These are phyloP conservation scores for Phytophthora syringae DNA, from an alignment of 352 stramenopile genomes.

Conservation along the genomic window DNA sequence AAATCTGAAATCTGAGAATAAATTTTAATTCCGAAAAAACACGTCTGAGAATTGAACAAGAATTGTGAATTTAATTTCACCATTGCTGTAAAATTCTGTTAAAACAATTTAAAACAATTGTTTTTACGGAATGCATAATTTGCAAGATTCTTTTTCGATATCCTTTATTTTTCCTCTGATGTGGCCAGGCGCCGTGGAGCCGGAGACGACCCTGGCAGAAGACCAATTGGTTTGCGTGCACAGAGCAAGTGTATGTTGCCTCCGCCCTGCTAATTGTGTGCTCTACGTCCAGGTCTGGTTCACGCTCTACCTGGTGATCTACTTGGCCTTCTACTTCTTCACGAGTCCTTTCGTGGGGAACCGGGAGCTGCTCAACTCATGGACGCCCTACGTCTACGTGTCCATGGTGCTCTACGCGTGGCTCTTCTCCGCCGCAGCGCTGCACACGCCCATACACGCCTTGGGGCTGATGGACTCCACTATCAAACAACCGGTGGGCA, in stretches of 20 bases:
- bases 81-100: no score
- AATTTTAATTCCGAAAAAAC: no score
- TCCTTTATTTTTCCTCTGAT: neutral
- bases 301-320: conserved; percentile 78
- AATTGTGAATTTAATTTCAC: no score
- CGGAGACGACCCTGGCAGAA: conserved; percentile 37
- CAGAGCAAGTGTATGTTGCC: no score
- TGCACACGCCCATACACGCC: conserved; percentile 79
- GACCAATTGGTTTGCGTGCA: conserved; percentile 45
- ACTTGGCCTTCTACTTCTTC: conserved; percentile 91
- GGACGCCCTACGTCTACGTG: conserved; percentile 89
- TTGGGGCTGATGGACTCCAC: conserved; percentile 78
- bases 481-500: conserved; percentile 84
- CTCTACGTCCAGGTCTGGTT: conserved; percentile 72
- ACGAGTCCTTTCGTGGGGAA: conserved; percentile 89
- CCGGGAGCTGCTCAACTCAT: conserved; percentile 82
- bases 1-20: neutral
- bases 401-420: conserved; percentile 88
- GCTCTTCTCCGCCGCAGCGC: conserved; percentile 75
- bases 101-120: no score
- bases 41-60: no score
- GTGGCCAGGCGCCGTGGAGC: conserved; percentile 11
- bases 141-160: neutral
- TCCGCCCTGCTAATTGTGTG: conserved; percentile 5
- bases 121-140: no score